Base-by-base conservation (phyloP, 805 yeast species). In the Monosporozyma solicola region DNA sequence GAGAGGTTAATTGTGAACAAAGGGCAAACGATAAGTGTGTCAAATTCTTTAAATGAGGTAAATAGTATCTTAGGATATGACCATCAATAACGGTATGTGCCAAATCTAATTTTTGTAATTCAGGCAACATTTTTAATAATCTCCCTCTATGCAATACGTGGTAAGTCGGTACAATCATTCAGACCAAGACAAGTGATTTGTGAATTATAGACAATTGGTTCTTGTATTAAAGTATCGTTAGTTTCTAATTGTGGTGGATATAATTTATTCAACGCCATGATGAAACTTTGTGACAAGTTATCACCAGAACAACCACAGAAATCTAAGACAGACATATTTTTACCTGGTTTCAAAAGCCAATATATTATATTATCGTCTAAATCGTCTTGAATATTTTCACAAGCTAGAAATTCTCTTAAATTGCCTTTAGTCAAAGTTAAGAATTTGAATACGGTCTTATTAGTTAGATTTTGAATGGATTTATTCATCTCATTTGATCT, bases 381-480 rank as follows among this genome's bases (percentile, higher is more conserved):
- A 65, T 90, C 97, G 64, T 78, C 86, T 70, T 89, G 94, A 54
- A 90, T 85, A 59, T 86, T 85, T 65, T 90, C 97, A 57, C 86
- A 80, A 2, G 89, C 94, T 53, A 89, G 72, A 65, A 91, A 88
- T 65, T 90, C 96, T 10, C 79, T 70, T 50, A 91, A 69, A 57
- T 85, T 83, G 0, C 88, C 85, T 45, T 71, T 56, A 1, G 87
- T 83, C 54, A 80, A 67, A 50, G 69, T 63, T 31, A 90, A 72
- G 53, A 88, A 87, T 24, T 79, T 73, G 47, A 79, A 67, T 25
- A 90, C 81, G 2, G 96, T 90, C 29, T 73, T 71, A 43, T 84
- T 75, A 0, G 96, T 90, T 43, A 90, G 88, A 87, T 87, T 87
- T 68, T 90, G 95, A 60, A 90, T 90, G 68, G 87, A 95, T 67